These are phyloP conservation scores for Pestalotiopsis sp. DNA, from an alignment of 2,329 filamentous ascomycete species.

Conservation along the genomic window DNA sequence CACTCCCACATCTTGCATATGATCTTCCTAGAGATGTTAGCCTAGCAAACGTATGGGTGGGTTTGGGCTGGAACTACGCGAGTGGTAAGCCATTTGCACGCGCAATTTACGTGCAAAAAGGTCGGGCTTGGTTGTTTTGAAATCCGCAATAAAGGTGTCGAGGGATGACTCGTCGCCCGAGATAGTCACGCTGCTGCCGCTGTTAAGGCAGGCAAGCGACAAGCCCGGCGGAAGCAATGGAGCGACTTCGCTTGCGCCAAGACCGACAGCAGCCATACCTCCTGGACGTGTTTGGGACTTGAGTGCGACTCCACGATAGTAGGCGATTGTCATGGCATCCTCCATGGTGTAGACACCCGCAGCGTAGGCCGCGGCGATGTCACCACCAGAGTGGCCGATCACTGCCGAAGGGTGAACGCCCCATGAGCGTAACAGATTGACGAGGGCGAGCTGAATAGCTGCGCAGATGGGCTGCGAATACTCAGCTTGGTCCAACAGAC, in stretches of 20 bases:
- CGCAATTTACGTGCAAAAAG: slow-evolving; percentile 35
- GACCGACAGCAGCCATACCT: slow-evolving; percentile 42
- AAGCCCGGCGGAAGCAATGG: slow-evolving; percentile 27
- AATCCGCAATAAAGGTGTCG: slow-evolving; percentile 24
- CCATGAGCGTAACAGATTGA: slow-evolving; percentile 3
- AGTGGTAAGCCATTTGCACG: slow-evolving; percentile 46
- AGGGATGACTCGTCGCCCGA: slow-evolving; percentile 26
- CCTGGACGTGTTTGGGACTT: slow-evolving; percentile 17
- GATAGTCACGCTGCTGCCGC: slow-evolving; percentile 31
- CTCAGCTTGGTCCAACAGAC: not conserved
- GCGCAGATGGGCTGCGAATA: not conserved
- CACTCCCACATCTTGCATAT: slow-evolving; percentile 21
- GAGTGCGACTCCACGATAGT: slow-evolving; percentile 4
- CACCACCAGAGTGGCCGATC: slow-evolving; percentile 10
- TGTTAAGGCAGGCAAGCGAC: slow-evolving; percentile 33
- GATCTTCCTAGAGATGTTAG: slow-evolving; percentile 15
- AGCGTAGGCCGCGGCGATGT: slow-evolving; percentile 10
- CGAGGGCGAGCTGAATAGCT: slow-evolving; percentile 9
- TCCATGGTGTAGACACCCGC: not conserved
- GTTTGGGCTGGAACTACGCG: slow-evolving; percentile 20
- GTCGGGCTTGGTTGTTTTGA: slow-evolving; percentile 31
- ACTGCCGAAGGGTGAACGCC: not conserved
- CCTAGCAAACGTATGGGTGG: not conserved
- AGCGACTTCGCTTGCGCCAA: slow-evolving; percentile 32
- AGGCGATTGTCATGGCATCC: slow-evolving; percentile 5